These are phyloP conservation scores for Eucalyptus pauciflora DNA, from an alignment of 345 rosid species.

Conservation along the genomic window DNA sequence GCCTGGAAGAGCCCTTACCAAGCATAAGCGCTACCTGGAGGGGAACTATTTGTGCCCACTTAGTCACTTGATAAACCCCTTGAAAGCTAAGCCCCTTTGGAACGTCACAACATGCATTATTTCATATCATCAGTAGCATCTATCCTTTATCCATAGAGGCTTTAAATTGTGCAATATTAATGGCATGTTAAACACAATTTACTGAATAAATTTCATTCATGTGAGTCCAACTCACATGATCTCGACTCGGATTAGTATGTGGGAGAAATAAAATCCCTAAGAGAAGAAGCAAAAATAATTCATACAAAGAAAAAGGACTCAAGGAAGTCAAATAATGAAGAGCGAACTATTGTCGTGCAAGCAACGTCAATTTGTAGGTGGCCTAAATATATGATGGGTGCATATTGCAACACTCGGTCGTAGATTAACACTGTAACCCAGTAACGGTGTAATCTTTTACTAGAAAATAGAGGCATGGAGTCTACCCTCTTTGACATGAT, in stretches of 20 bases:
- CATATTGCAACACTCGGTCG: fast-evolving
- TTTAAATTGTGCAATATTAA: not conserved
- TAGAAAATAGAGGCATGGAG: not conserved
- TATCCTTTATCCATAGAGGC: not conserved
- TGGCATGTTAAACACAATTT: not conserved
- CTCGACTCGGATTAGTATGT: not conserved
- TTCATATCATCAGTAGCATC: too few relatives aligned
- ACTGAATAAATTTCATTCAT: too few relatives aligned
- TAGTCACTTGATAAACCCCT: not conserved
- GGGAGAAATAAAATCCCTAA: not conserved
- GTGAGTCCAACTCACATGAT: too few relatives aligned
- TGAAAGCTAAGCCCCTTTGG: not conserved
- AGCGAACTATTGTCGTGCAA: not conserved
- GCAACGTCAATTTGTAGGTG: not conserved
- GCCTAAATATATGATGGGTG: not conserved
- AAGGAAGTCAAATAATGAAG: not conserved
- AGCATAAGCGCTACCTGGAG: not conserved
- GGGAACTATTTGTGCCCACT: not conserved
- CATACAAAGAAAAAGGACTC: not conserved
- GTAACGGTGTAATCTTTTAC: not conserved
- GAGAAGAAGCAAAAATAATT: not conserved
- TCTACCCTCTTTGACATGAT: not conserved
- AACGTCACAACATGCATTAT: too few relatives aligned
- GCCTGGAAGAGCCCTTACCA: too few relatives aligned
- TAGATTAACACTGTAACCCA: not conserved